Evolutionary conservation across 768 basidiomycete genomes (phyloP).

Genomic region (Russula brevipes): DNA sequence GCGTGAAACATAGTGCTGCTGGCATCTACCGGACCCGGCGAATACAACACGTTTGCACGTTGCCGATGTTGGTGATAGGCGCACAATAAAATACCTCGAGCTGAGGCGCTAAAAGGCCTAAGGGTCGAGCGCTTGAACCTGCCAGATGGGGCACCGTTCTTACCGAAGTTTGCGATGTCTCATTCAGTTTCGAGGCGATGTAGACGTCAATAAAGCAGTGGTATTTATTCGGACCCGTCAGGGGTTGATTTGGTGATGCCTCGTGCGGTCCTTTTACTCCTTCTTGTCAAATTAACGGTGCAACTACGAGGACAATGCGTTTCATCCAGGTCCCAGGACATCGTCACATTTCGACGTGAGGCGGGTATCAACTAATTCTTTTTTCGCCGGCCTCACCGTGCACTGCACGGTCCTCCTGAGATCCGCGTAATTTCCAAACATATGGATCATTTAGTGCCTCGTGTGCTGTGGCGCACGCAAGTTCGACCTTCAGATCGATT

Average conservation of each 20-base stretch:
- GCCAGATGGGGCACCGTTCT: not conserved
- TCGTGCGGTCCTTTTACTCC: slow-evolving; percentile 3
- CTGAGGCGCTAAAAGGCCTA: too few species aligned
- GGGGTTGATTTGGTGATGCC: not conserved
- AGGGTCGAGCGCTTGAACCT: not conserved
- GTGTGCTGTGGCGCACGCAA: not conserved
- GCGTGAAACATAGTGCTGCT: not conserved
- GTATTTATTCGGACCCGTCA: too few species aligned
- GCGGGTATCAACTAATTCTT: not conserved
- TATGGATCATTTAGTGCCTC: not conserved
- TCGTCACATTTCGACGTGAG: not conserved
- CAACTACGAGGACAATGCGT: not conserved
- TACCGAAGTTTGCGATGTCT: not conserved
- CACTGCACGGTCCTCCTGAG: not conserved
- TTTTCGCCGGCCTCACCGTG: not conserved
- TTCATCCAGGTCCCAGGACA: not conserved
- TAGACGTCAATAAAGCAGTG: not conserved
- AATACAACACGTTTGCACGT: not conserved
- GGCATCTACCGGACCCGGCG: too few species aligned
- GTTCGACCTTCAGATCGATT: slow-evolving; percentile 13
- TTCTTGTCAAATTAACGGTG: not conserved
- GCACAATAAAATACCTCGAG: too few species aligned
- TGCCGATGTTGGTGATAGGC: not conserved
- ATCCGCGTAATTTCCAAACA: not conserved
- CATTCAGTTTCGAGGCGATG: not conserved